These are phyloP conservation scores for Tricholoma terreum DNA, from an alignment of 768 basidiomycete genomes.

Conservation along the genomic window DNA sequence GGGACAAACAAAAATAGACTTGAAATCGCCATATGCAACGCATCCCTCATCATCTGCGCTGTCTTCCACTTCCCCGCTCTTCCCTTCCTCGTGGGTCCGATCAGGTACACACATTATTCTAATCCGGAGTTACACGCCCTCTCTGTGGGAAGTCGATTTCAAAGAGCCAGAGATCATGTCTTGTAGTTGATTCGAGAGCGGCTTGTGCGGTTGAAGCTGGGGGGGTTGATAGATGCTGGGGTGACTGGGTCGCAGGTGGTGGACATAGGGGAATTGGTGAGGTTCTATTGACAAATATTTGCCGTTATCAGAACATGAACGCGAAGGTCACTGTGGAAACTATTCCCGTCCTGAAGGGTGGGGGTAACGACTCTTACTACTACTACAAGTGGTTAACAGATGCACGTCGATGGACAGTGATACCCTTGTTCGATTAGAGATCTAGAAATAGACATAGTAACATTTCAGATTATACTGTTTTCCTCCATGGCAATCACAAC, in stretches of 20 bases:
- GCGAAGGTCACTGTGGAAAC: too few species aligned
- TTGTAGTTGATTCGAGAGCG: slow-evolving; percentile 72
- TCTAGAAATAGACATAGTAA: too few species aligned
- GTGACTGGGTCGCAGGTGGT: slow-evolving; percentile 39
- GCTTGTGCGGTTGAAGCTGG: slow-evolving; percentile 80
- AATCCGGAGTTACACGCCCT: slow-evolving; percentile 78
- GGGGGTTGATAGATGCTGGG: slow-evolving; percentile 64
- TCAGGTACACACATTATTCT: slow-evolving; percentile 68
- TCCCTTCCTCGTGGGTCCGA: slow-evolving; percentile 61
- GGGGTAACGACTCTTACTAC: too few species aligned
- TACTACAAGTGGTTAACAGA: too few species aligned
- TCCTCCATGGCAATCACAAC: too few species aligned
- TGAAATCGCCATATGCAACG: slow-evolving; percentile 32
- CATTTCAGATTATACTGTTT: too few species aligned
- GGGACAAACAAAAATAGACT: too few species aligned
- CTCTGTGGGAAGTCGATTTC: slow-evolving; percentile 79
- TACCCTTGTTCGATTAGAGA: too few species aligned
- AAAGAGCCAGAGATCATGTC: slow-evolving; percentile 40
- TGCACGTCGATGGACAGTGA: too few species aligned
- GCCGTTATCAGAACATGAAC: too few species aligned
- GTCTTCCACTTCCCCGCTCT: slow-evolving; percentile 65
- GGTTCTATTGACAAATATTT: too few species aligned
- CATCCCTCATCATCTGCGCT: slow-evolving; percentile 69
- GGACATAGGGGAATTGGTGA: slow-evolving; percentile 69
- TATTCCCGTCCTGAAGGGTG: too few species aligned